Base-by-base conservation (phyloP, 208 protist species). In the Lotmaria passim region DNA sequence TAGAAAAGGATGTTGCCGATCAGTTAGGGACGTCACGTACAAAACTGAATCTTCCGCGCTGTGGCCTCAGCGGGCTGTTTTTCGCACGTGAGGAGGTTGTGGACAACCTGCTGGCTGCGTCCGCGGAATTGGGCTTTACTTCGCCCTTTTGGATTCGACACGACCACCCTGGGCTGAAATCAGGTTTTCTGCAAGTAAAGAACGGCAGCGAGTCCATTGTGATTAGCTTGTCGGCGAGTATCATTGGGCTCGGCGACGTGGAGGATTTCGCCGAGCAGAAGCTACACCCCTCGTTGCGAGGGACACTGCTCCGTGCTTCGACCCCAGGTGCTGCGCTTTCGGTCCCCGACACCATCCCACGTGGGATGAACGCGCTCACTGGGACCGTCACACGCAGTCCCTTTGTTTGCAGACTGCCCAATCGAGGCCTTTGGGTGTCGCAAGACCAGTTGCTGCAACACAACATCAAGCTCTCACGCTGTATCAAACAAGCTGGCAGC, bases 21-120 rank as follows among this genome's bases (percentile, higher is more conserved):
- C 39, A 21, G 28, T 8, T 51, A 1, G 10, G 4, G 7, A n/a
- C 8, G 4, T 26, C 26, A 3, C 14, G 15, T 14, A 65, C 47
- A 28, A 21, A 50, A 11, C 36, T 28, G 14, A 47, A 1, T 39
- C 11, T 51, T 8, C 92, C 92, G 11, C 85, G 92, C 47, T 94
- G 89, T 62, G 92, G 88, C 7, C 69, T 79, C 47, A 90, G 79
- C 21, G 92, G 92, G 0, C 65, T 94, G 5, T 97, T 97, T 43
- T 97, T 90, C 73, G 79, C 82, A 0, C 69, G 89, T 10, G 92
- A 97, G 66, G 89, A 97, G 50, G 85, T 97, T 30, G 81, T 97
- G 10, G 92, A 97, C 69, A 97, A 97, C 53, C 78, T 97, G 69
- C 79, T 87, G 60, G 88, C 89, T 14, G 92, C 92, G 1, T 85